These are phyloP conservation scores for Teratosphaeria gauchensis DNA, from an alignment of 2,329 filamentous ascomycete species.

Conservation along the genomic window DNA sequence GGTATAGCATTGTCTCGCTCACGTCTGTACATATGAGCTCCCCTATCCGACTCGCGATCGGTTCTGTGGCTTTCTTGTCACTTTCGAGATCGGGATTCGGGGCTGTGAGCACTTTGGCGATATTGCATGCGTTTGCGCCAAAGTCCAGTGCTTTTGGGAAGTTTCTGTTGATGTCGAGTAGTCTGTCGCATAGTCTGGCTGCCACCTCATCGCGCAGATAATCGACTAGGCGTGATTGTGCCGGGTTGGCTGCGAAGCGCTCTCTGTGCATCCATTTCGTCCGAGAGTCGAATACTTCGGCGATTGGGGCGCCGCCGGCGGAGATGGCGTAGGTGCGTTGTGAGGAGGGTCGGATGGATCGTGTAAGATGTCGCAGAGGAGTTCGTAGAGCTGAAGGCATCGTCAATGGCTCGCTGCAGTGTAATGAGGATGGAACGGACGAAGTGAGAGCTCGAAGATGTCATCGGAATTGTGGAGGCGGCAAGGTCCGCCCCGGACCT, in stretches of 20 bases:
- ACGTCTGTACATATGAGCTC: slow-evolving; percentile 75
- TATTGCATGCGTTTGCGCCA: slow-evolving; percentile 90
- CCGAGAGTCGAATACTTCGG: slow-evolving; percentile 84
- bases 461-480: neutral
- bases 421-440: neutral
- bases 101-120: slow-evolving; percentile 66
- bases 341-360: neutral
- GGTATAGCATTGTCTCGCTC: slow-evolving; percentile 66
- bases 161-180: slow-evolving; percentile 84
- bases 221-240: slow-evolving; percentile 70
- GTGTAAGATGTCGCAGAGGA: neutral
- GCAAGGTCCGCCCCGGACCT: neutral
- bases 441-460: neutral
- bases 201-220: slow-evolving; percentile 93
- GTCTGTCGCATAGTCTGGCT: slow-evolving; percentile 67
- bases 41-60: slow-evolving; percentile 61
- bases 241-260: slow-evolving; percentile 61
- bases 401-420: neutral
- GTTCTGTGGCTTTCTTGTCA: slow-evolving; percentile 49
- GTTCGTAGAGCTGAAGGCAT: neutral
- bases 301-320: slow-evolving; percentile 62
- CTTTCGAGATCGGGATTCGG: slow-evolving; percentile 56
- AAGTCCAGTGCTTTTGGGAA: slow-evolving; percentile 82
- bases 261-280: slow-evolving; percentile 90
- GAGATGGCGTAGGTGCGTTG: slow-evolving; percentile 58